A percentile compares a stretch with the other conserved stretches of the same genome.
Conservation (phyloP, 106 monocot genomes). For the Iris macrosiphon region DNA sequence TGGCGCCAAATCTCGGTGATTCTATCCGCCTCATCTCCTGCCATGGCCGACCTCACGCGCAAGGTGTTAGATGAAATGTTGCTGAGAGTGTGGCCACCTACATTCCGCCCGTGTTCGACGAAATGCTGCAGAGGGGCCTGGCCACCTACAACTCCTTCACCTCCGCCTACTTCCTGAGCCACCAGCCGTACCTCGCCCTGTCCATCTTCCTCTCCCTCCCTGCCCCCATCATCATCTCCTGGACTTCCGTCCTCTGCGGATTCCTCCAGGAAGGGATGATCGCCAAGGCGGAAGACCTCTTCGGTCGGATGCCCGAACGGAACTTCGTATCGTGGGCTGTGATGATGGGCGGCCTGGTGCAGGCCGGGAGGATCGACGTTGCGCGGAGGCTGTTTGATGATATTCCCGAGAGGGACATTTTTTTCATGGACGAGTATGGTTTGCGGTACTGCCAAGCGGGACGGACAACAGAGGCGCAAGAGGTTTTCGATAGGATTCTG, state of each 20-base stretch:
- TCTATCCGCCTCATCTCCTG: conserved; percentile 29
- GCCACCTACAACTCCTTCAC: conserved; percentile 35
- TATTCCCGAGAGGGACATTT: conserved; percentile 75
- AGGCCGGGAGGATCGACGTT: conserved; percentile 47
- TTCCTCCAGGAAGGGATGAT: conserved; percentile 24
- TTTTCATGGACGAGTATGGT: conserved; percentile 53
- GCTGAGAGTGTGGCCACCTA: conserved; percentile 36
- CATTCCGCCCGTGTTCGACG: conserved; percentile 25
- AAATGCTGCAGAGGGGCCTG: conserved; percentile 24
- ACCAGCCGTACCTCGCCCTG: not conserved
- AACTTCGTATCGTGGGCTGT: conserved; percentile 78
- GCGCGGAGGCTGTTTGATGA: conserved; percentile 42
- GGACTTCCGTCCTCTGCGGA: conserved; percentile 66
- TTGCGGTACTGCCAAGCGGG: conserved; percentile 47
- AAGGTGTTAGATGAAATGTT: conserved; percentile 35
- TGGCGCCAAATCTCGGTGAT: conserved; percentile 16
- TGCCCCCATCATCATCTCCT: conserved; percentile 53
- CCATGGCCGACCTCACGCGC: conserved; percentile 32
- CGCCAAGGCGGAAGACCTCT: conserved; percentile 48
- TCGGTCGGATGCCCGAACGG: conserved; percentile 58
- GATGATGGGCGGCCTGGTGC: conserved; percentile 54
- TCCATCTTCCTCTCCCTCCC: conserved; percentile 49
- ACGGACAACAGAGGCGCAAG: conserved; percentile 42
- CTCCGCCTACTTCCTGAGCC: conserved; percentile 16
- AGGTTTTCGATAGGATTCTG: conserved; percentile 69